These are phyloP conservation scores for Chlamydomonas sp. DNA, from an alignment of 139 green algal species.

Conservation along the genomic window DNA sequence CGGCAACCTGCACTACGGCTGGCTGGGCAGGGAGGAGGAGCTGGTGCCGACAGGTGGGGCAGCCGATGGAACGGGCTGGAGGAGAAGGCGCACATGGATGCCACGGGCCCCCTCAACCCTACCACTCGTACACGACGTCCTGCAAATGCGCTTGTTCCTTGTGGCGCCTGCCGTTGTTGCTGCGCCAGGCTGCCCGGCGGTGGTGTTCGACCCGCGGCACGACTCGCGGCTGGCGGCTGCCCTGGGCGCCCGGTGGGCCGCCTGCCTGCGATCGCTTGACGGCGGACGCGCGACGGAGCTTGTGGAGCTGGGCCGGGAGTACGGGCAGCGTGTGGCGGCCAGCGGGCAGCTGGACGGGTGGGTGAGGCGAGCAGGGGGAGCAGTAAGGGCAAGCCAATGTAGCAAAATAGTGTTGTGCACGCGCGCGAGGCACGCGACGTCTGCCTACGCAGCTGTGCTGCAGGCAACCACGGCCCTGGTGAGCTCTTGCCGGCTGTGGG, in stretches of 20 bases:
- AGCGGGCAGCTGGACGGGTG: neutral
- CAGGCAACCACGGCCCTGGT: too few species aligned
- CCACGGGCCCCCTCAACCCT: too few species aligned
- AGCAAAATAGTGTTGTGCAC: too few species aligned
- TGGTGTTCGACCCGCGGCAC: conserved; percentile 33
- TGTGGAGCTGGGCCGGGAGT: neutral
- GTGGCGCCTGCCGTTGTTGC: too few species aligned
- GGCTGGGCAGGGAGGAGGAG: neutral
- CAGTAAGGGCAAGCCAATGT: too few species aligned
- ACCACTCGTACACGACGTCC: too few species aligned
- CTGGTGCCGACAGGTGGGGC: conserved; percentile 19
- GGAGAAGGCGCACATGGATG: too few species aligned
- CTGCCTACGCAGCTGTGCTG: too few species aligned
- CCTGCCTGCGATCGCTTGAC: neutral
- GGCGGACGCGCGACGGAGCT: neutral
- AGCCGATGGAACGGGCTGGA: too few species aligned
- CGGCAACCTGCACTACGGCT: conserved; percentile 29
- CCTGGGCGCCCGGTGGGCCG: neutral
- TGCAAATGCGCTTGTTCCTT: too few species aligned
- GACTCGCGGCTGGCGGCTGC: neutral
- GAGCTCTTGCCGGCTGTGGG: too few species aligned
- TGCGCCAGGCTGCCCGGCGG: neutral
- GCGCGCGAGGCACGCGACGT: too few species aligned
- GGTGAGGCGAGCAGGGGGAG: neutral
- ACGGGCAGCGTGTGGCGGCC: neutral